These are phyloP conservation scores for Penicillium sp. DNA, from an alignment of 2,329 filamentous ascomycete species.

Conservation along the genomic window DNA sequence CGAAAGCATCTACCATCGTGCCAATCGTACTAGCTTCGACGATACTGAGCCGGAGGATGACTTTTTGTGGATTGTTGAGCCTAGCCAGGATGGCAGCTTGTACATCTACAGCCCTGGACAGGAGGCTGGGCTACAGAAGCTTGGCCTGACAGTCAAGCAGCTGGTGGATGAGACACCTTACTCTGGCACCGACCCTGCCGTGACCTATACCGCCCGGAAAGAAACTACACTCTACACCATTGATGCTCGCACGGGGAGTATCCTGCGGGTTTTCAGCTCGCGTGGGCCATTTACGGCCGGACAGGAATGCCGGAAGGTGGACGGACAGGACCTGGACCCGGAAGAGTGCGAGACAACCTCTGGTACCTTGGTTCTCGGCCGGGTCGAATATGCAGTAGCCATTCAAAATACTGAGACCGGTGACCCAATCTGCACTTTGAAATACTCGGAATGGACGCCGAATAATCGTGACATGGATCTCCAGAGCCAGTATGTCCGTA, in stretches of 20 bases:
- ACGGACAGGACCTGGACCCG: slow-evolving; percentile 56
- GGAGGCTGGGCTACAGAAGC: slow-evolving; percentile 44
- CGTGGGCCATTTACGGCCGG: slow-evolving; percentile 65
- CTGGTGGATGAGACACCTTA: slow-evolving; percentile 82
- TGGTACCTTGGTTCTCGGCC: slow-evolving; percentile 75
- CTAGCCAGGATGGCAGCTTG: slow-evolving; percentile 76
- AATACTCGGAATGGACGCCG: slow-evolving; percentile 89
- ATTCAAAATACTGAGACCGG: slow-evolving; percentile 73
- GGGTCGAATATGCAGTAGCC: slow-evolving; percentile 82
- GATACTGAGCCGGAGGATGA: slow-evolving; percentile 65
- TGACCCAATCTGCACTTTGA: slow-evolving; percentile 77
- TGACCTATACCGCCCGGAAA: slow-evolving; percentile 89
- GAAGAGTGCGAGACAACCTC: slow-evolving; percentile 70
- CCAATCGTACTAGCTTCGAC: slow-evolving; percentile 60
- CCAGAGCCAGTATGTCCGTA: slow-evolving; percentile 70
- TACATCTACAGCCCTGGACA: slow-evolving; percentile 75
- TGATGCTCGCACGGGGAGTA: slow-evolving; percentile 76
- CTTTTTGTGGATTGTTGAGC: slow-evolving; percentile 93
- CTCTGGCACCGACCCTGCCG: slow-evolving; percentile 66
- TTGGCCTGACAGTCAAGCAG: slow-evolving; percentile 60
- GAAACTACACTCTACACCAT: slow-evolving; percentile 84
- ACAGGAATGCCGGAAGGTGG: slow-evolving; percentile 69
- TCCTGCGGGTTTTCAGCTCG: slow-evolving; percentile 79
- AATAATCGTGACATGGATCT: slow-evolving; percentile 90
- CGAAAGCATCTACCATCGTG: slow-evolving; percentile 75